Evolutionary conservation across 768 basidiomycete species (phyloP), one percentile per base, ranked within the genome.

Genomic region (Kwoniella dejecticola): DNA sequence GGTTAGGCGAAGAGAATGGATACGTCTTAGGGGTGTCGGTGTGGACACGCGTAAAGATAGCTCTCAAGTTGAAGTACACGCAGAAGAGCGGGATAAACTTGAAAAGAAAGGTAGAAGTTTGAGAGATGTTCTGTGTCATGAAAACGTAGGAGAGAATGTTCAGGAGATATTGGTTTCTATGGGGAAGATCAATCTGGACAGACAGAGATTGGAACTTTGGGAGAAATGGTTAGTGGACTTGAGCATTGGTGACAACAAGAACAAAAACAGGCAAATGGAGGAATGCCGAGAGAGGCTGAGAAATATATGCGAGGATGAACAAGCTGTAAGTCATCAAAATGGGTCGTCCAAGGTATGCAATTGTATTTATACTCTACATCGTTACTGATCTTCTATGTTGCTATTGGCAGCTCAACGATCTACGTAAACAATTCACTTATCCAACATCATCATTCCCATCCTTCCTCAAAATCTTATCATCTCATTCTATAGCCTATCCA

Each of bases 1-100:
- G 71, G 74, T 76, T 8, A 62, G 74, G 38, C 29, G 74, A 41
- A 52, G 74, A 46, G 71, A 72, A 58, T 76, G 74, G 74, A 70
- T 76, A 21, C 50, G 74, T 19, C 49, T 76, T 44, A 61, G 74
- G 33, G 49, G 46, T 49, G 23, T 52, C 24, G 46, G 21, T 17
- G 8, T 26, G 21, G 13, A 47, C 15, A 27, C 17, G 24, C 26
- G 38, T 15, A 4, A 45, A n/a, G 38, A 40, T 49, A 40, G 27
- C 45, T 12, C 12, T n/a, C 41, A 42, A 42, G 19, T 36, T 36
- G 15, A 36, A 36, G 15, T 36, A 36, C 7, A 36, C 15, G 33
- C 7, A n/a, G 49, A 41, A 29, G 62, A 17, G 21, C 44, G 52
- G 24, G 59, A 62, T 17, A 58, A 42, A n/a, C 7, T 50, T 6